phyloP scores from a whole-genome alignment of 495 filamentous ascomycete species.

The Bacidia gigantensis region DNA sequence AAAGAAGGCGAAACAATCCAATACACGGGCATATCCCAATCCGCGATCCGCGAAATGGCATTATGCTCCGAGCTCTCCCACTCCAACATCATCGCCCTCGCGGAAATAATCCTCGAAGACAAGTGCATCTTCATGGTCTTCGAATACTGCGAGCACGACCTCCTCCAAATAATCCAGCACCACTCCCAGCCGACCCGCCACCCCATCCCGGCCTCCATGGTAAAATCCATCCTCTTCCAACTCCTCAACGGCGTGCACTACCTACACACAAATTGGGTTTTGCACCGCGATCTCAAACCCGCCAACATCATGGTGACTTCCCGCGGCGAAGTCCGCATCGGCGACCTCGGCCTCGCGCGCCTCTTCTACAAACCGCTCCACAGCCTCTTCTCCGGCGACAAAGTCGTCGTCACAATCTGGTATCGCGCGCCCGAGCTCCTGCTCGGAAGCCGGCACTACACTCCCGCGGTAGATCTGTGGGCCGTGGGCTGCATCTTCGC shows the following conservation, averaged over 20 bases:
- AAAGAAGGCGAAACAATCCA: constrained; percentile 91
- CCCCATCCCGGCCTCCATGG: constrained; percentile 72
- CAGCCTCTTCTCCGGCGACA: constrained; percentile 84
- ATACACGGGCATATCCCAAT: constrained; percentile 96
- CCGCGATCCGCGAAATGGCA: constrained; percentile 96
- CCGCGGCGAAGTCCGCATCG: constrained; percentile 74
- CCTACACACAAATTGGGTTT: constrained; percentile 90
- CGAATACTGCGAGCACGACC: constrained; percentile 93
- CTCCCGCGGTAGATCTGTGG: constrained; percentile 93
- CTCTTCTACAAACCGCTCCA: constrained; percentile 89
- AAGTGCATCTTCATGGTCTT: constrained; percentile 99
- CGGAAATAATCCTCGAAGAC: constrained; percentile 95
- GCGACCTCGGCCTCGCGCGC: constrained; percentile 81
- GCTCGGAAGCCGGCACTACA: constrained; percentile 84
- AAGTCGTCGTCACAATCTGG: constrained; percentile 99
- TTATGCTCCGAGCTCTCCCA: constrained; percentile 87
- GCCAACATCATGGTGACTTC: constrained; percentile 99
- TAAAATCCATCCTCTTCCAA: constrained; percentile 90
- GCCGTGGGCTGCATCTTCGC: constrained; percentile 97
- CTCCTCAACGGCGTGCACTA: constrained; percentile 89
- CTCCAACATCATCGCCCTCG: constrained; percentile 74
- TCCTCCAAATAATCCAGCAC: constrained; percentile 96
- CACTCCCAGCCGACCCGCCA: constrained; percentile 55
- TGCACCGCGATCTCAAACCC: constrained; percentile 93
- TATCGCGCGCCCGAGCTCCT: constrained; percentile 93